Conservation (phyloP, 306 rosid genomes). For the Trifolium pratense region DNA sequence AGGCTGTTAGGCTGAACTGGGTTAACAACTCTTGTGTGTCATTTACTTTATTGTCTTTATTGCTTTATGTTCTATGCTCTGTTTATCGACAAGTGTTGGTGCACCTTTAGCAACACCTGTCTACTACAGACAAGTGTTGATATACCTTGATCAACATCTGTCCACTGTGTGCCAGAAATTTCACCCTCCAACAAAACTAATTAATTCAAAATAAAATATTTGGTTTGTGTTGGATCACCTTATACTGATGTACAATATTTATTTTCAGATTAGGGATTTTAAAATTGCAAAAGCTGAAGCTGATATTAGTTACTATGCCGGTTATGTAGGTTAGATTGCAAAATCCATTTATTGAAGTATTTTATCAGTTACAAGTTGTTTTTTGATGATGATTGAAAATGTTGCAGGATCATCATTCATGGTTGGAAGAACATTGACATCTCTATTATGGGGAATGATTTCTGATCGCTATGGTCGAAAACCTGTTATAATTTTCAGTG, state of each 20-base stretch:
- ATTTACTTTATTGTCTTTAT: too few species aligned
- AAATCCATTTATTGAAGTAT: not conserved
- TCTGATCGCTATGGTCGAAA: slow-evolving; percentile 92
- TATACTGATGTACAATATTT: not conserved
- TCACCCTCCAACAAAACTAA: too few species aligned
- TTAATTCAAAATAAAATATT: too few species aligned
- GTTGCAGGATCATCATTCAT: slow-evolving; percentile 77
- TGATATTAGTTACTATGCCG: slow-evolving; percentile 82
- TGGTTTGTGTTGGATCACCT: too few species aligned
- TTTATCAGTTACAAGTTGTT: slow-evolving; percentile 7
- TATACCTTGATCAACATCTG: too few species aligned
- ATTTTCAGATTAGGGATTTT: slow-evolving; percentile 73
- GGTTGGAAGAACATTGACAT: slow-evolving; percentile 83
- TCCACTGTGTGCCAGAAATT: too few species aligned
- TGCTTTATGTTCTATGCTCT: too few species aligned
- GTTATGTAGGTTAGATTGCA: slow-evolving; percentile 70
- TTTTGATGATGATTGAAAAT: slow-evolving; percentile 1
- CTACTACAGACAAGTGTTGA: too few species aligned
- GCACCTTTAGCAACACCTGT: too few species aligned
- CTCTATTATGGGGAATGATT: slow-evolving; percentile 75
- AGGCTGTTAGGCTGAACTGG: too few species aligned
- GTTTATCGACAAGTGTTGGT: too few species aligned
- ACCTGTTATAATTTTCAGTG: slow-evolving; percentile 68
- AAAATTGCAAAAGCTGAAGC: slow-evolving; percentile 72
- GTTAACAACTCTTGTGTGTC: too few species aligned